Percentiles rank a stretch among this genome's conserved stretches.
These are phyloP conservation scores for Eimeria maxima DNA, from an alignment of 169 alveolate species.

Conservation along the genomic window DNA sequence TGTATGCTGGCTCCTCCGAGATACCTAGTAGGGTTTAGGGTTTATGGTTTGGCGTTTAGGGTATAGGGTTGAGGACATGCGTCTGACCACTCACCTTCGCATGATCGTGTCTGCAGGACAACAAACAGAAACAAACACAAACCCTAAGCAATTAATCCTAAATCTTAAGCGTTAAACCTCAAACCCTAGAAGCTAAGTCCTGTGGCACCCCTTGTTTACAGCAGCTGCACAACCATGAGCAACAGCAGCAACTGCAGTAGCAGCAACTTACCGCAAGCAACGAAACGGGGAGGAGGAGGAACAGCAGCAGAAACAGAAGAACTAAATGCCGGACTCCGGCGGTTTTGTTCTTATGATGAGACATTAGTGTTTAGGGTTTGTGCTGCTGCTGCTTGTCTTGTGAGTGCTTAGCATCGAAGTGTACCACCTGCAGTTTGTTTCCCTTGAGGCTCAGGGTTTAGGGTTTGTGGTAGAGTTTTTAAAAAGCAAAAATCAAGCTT, in stretches of 20 bases:
- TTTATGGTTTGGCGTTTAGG: not conserved
- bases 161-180: not conserved
- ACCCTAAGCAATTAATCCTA: not conserved
- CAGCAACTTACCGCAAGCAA: not conserved
- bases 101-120: not conserved
- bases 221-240: not conserved
- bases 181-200: not conserved
- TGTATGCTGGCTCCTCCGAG: not conserved
- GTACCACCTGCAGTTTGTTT: too few species aligned
- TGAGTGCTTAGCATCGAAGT: too few species aligned
- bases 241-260: too few species aligned
- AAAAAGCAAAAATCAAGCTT: not conserved
- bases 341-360: not conserved
- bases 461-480: not conserved
- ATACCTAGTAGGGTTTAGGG: constrained; percentile 11
- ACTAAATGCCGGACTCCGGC: not conserved
- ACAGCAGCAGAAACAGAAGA: not conserved
- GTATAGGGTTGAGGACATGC: not conserved
- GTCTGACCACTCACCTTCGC: constrained; percentile 43
- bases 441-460: not conserved
- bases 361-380: constrained; percentile 10
- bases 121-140: not conserved
- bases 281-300: not conserved
- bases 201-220: not conserved
- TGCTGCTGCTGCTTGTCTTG: too few species aligned